phyloP scores from a whole-genome alignment of 2,329 filamentous ascomycete species.

The Ophiocordyceps camponoti-leonardi region DNA sequence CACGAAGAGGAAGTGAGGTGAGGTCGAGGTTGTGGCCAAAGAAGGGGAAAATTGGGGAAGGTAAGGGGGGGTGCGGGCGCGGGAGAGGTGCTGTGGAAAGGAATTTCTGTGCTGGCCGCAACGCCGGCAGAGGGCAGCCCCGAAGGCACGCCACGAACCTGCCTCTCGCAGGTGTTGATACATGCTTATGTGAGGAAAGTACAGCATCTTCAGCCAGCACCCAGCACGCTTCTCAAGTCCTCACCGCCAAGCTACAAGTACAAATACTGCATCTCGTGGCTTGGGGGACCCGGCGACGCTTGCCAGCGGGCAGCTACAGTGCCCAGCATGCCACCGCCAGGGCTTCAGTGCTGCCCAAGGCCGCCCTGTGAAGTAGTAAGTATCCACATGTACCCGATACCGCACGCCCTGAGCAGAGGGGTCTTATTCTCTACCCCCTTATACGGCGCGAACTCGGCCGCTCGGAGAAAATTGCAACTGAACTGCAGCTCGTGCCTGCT shows the following conservation, averaged over 20 bases:
- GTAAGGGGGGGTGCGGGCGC: constrained; percentile 7
- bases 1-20: constrained; percentile 6
- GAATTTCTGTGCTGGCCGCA: constrained; percentile 1
- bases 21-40: constrained; percentile 7
- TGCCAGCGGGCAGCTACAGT: not conserved
- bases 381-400: not conserved
- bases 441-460: not conserved
- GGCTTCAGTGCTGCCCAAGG: not conserved
- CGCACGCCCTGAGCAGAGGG: not conserved
- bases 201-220: not conserved
- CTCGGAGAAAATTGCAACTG: no score
- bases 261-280: not conserved
- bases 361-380: not conserved
- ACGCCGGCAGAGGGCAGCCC: not conserved
- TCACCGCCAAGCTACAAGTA: not conserved
- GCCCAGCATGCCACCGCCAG: not conserved
- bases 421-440: not conserved
- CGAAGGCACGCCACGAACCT: not conserved
- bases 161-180: not conserved
- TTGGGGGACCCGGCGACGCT: not conserved
- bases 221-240: not conserved
- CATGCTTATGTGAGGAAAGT: not conserved
- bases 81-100: constrained; percentile 1
- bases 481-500: no score
- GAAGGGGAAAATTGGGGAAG: constrained; percentile 10